Base-by-base conservation (phyloP, 768 basidiomycete genomes). In the Naganishia friedmannii region DNA sequence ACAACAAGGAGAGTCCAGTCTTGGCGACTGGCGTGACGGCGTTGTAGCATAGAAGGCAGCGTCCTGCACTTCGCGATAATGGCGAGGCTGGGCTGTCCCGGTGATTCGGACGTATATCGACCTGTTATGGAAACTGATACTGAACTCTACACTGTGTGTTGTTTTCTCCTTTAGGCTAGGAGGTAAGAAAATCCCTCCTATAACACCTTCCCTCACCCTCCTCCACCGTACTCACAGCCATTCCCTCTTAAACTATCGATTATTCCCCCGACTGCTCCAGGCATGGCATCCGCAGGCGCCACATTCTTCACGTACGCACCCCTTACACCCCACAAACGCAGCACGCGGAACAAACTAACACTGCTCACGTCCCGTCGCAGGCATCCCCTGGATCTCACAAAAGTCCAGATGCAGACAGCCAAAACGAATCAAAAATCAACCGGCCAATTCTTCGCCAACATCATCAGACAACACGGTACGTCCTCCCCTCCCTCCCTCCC, bases 331-430 rank as follows among this genome's bases (percentile, higher is more conserved):
- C 21, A 13, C 15, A 37, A 19, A 17, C 8, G 26, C 6, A n/a
- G 2, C n/a, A n/a, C 39, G 46, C 46, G 7, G 45, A 32, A 8
- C 15, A 53, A 45, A 15, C 46, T 65, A 32, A 53, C 29, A n/a
- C 69, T 21, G 10, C 28, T 2, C 26, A 6, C 15, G n/a, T 39
- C 13, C 31, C 51, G 32, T 23, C 19, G 6, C 46, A 69, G 68
- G 23, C 71, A 72, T 48, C 71, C 71, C 1, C 53, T 72, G 26
- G 71, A 72, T 32, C 57, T 72, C 19, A 72, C 71, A 29, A 72
- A 72, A 60, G 71, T 72, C 15, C 71, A 72, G 32, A 72, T 72
- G 71, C 71, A 72, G 28, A 68, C 67, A 19, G 63, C 63, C 29
- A 72, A 72, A 37, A 48, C 67, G 39, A 72, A 72, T 53, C 23